Conservation (phyloP, 768 basidiomycete genomes). For the Amanita exitialis region DNA sequence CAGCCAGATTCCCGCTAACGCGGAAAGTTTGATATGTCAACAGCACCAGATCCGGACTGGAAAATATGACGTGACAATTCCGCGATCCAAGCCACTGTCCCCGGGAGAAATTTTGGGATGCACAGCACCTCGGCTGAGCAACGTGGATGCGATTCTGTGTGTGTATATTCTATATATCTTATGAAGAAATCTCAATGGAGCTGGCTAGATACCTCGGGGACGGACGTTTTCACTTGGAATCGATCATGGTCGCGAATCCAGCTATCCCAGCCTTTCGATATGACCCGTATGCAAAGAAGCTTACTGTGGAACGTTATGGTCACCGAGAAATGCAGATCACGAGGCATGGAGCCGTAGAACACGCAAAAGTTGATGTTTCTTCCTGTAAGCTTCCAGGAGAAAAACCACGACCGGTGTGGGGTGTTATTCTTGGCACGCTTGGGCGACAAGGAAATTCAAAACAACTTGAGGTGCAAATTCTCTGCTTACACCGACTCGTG, state of each 20-base stretch:
- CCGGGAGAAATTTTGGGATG: constrained; percentile 97
- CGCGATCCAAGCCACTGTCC: constrained; percentile 83
- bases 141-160: constrained; percentile 92
- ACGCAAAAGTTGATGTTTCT: constrained; percentile 57
- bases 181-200: constrained; percentile 5
- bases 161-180: constrained; percentile 16
- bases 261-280: constrained; percentile 91
- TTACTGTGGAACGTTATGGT: constrained; percentile 87
- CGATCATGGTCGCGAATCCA: constrained; percentile 99
- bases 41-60: constrained; percentile 36
- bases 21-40: not conserved
- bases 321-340: constrained; percentile 78
- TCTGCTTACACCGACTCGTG: not conserved
- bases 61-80: constrained; percentile 67
- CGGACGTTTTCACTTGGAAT: constrained; percentile 95
- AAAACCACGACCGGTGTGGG: constrained; percentile 51
- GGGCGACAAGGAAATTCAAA: constrained; percentile 90
- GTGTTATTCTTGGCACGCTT: constrained; percentile 86
- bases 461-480: constrained; percentile 58
- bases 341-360: constrained; percentile 65
- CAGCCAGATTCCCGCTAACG: not conserved
- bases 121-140: constrained; percentile 74
- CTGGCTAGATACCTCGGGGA: constrained; percentile 83
- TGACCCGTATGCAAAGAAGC: constrained; percentile 96
- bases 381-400: not conserved